These are phyloP conservation scores for Dissophora globulifera DNA, from an alignment of 192 early-diverging fungal species.

Conservation along the genomic window DNA sequence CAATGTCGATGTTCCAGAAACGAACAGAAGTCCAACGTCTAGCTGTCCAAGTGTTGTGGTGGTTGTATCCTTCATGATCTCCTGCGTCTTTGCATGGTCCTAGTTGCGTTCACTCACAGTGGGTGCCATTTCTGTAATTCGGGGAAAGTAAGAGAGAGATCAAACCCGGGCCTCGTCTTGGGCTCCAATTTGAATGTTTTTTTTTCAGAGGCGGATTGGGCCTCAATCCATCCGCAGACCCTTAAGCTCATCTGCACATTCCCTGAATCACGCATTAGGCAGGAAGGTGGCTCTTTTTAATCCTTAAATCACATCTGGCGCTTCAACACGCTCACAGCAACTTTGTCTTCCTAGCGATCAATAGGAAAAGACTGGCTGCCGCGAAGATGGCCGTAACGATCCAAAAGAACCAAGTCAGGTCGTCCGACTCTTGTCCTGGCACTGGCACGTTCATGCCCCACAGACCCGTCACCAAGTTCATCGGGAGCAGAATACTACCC, in stretches of 20 bases:
- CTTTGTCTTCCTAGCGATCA: conserved; percentile 40
- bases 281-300: too few species aligned
- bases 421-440: conserved; percentile 63
- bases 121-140: conserved; percentile 57
- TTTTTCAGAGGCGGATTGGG: conserved; percentile 1
- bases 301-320: too few species aligned
- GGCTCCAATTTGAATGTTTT: conserved; percentile 24
- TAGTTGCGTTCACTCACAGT: conserved; percentile 42
- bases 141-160: conserved; percentile 49
- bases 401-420: conserved; percentile 66
- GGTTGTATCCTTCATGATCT: too few species aligned
- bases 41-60: too few species aligned
- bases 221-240: conserved; percentile 18
- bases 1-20: too few species aligned
- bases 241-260: conserved; percentile 17
- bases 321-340: conserved; percentile 18
- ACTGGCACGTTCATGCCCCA: conserved; percentile 77
- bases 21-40: too few species aligned
- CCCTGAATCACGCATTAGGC: too few species aligned
- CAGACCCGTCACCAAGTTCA: conserved; percentile 86
- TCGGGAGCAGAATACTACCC: conserved; percentile 89
- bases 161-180: conserved; percentile 13
- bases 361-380: conserved; percentile 36
- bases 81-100: not conserved
- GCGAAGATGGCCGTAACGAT: conserved; percentile 56